Base-by-base conservation (phyloP, 2,329 filamentous ascomycete species). In the Hirsutella thompsonii region DNA sequence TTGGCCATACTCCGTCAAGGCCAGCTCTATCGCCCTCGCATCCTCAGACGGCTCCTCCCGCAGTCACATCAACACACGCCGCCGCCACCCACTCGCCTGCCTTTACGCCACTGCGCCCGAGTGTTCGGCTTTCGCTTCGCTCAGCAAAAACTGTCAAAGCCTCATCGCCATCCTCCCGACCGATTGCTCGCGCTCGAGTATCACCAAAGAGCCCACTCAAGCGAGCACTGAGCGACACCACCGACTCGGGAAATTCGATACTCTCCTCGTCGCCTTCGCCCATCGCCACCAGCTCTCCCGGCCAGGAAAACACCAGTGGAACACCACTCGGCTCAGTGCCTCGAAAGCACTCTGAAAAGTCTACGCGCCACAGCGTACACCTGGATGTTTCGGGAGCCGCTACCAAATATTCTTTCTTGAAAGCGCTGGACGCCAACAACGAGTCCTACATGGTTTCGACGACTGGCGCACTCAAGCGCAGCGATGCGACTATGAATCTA, bases 391-490 rank as follows among this genome's bases (percentile, higher is more conserved):
- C 71, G 3, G 71, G 69, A 26, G 66, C 33, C 10, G 42, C 72
- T 20, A 67, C 71, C 3, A 68, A 72, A 46, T 63, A 67, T 45
- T 60, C 65, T 13, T 60, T 72, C 26, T 60, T 73, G 35, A 71
- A 71, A 47, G 57, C 74, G n/a, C 55, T 68, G 14, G 73, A 77
- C 39, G 57, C 58, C 16, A 65, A 61, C 37, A 50, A 41, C 39
- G 56, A 62, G 23, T 46, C 46, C 41, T 52, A 51, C 41, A 57
- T 58, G 55, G 47, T 53, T 37, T 49, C 55, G 29, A 55, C 52
- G 28, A 79, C 82, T 5, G 94, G 90, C 56, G 89, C 90, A 5
- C 66, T 96, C 51, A 95, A 96, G 70, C 80, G 92, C 52, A 90
- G 83, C 55, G 90, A 96, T 64, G 82, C 84, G 35, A 81, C 82